Evolutionary conservation across 2,329 filamentous ascomycete genomes (phyloP).

Genomic region (Neonectria sp.): DNA sequence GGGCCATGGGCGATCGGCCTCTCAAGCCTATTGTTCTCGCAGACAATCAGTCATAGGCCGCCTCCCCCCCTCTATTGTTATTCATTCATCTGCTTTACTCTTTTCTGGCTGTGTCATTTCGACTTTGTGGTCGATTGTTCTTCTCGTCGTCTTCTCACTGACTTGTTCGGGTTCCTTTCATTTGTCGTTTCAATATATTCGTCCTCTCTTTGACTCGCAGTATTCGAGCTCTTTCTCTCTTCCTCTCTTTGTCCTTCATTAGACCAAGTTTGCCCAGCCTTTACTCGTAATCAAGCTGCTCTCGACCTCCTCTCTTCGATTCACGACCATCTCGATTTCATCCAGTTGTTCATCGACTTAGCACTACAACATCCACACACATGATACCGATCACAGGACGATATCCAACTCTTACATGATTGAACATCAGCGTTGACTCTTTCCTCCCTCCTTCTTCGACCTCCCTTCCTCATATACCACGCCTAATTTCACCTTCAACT

Average conservation of each 20-base stretch:
- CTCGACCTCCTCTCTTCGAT: constrained; percentile 10
- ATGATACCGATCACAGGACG: constrained; percentile 22
- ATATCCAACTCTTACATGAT: constrained; percentile 29
- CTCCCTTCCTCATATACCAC: constrained; percentile 12
- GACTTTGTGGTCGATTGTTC: constrained; percentile 16
- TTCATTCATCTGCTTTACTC: constrained; percentile 2
- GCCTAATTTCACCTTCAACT: constrained; percentile 25
- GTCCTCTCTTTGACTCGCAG: constrained; percentile 23
- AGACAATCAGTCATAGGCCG: constrained; percentile 15
- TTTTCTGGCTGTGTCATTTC: constrained; percentile 12
- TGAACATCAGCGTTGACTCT: constrained; percentile 27
- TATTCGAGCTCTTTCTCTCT: constrained; percentile 8
- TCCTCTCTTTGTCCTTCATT: constrained; percentile 35
- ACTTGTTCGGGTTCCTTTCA: constrained; percentile 38
- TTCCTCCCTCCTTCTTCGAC: constrained; percentile 3
- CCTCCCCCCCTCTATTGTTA: constrained; percentile 12
- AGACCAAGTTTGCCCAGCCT: constrained; percentile 18
- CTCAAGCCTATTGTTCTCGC: constrained; percentile 16
- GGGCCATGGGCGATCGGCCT: neutral
- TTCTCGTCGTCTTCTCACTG: constrained; percentile 24
- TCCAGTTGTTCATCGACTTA: constrained; percentile 20
- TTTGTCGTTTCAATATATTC: constrained; percentile 39
- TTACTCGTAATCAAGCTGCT: constrained; percentile 22
- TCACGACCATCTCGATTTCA: constrained; percentile 20
- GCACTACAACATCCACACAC: constrained; percentile 24